Conservation (phyloP, 768 basidiomycete genomes). For the Mrakia gelida region DNA sequence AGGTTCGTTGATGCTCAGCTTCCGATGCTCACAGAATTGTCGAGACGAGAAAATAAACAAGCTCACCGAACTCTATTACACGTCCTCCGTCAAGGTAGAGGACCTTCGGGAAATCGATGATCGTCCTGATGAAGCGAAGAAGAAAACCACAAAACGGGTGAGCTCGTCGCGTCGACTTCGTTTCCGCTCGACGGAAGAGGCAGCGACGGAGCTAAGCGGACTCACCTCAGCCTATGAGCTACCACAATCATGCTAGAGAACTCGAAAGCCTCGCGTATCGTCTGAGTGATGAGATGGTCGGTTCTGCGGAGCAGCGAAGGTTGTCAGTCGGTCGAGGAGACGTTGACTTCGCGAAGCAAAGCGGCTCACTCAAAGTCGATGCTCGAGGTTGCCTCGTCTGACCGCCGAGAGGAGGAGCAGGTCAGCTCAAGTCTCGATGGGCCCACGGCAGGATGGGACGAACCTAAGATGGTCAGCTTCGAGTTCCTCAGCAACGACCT, state of each 20-base stretch:
- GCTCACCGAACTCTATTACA: constrained; percentile 42
- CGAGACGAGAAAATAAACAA: too few species aligned
- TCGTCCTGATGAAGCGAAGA: constrained; percentile 33
- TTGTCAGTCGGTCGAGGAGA: neutral
- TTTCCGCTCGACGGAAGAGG: neutral
- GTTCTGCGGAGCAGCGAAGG: constrained; percentile 34
- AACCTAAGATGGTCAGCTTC: constrained; percentile 41
- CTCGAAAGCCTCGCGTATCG: constrained; percentile 41
- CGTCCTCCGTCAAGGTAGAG: constrained; percentile 40
- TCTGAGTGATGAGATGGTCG: constrained; percentile 43
- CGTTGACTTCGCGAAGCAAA: neutral
- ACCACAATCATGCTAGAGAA: constrained; percentile 43
- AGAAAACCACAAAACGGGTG: neutral
- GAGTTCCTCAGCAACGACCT: constrained; percentile 41
- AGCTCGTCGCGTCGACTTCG: neutral
- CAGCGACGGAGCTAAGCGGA: neutral
- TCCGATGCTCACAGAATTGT: neutral
- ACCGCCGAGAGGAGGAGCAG: neutral
- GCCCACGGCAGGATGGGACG: neutral
- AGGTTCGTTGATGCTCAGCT: neutral
- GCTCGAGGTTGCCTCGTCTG: constrained; percentile 43
- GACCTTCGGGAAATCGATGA: constrained; percentile 43
- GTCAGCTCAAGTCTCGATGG: neutral
- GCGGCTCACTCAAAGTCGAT: constrained; percentile 43
- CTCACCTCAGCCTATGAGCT: constrained; percentile 41